Percentiles rank a stretch among this genome's conserved stretches.
These are phyloP conservation scores for Odonthalia washingtoniensis DNA, from an alignment of 31 red algal species.

Conservation along the genomic window DNA sequence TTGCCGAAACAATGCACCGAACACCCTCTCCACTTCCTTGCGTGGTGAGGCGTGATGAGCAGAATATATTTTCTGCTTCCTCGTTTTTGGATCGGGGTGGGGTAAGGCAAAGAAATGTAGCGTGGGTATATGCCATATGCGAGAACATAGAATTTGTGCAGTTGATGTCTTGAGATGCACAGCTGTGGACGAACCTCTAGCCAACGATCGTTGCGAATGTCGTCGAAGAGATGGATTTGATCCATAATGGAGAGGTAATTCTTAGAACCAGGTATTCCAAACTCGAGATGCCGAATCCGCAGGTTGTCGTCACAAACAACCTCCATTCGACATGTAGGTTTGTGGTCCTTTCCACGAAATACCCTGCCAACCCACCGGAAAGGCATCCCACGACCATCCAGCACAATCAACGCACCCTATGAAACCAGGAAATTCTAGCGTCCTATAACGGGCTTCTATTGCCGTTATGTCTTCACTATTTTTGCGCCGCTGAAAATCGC, in stretches of 20 bases:
- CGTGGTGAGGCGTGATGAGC: conserved; percentile 8
- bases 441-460: conserved; percentile 37
- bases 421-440: conserved; percentile 52
- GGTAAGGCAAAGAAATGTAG: background rate
- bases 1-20: conserved; percentile 28
- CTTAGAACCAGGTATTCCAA: conserved; percentile 58
- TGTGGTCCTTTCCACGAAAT: conserved; percentile 63
- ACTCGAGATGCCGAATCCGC: conserved; percentile 59
- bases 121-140: conserved; percentile 69
- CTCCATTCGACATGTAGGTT: conserved; percentile 53
- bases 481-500: conserved; percentile 42
- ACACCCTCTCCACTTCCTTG: conserved; percentile 32
- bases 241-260: conserved; percentile 52
- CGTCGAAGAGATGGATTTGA: conserved; percentile 47
- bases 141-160: conserved; percentile 54
- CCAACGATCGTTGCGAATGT: conserved; percentile 47
- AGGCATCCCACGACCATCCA: conserved; percentile 60
- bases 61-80: conserved; percentile 30
- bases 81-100: background rate
- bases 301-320: conserved; percentile 67
- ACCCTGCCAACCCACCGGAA: conserved; percentile 51
- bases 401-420: conserved; percentile 58
- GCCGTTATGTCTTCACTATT: conserved; percentile 26
- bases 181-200: conserved; percentile 28
- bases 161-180: background rate